Percentiles rank a stretch among this genome's conserved stretches.
These are phyloP conservation scores for Fusarium pilosicola DNA, from an alignment of 2,329 filamentous ascomycete genomes.

Conservation along the genomic window DNA sequence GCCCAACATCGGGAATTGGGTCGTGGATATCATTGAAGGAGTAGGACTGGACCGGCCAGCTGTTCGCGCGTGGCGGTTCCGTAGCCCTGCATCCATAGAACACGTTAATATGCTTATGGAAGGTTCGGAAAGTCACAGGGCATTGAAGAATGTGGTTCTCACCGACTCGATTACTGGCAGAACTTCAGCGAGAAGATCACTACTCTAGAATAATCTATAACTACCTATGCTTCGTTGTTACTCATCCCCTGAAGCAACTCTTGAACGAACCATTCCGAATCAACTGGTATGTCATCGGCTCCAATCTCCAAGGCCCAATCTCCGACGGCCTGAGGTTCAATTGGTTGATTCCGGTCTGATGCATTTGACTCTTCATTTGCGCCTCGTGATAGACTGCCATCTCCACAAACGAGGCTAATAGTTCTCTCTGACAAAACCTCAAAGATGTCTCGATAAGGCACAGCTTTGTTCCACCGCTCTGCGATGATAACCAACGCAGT, in stretches of 20 bases:
- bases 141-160: slow-evolving; percentile 18
- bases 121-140: background rate
- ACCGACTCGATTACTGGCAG: background rate
- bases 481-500: slow-evolving; percentile 50
- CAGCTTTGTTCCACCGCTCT: slow-evolving; percentile 48
- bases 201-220: background rate
- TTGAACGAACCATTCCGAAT: slow-evolving; percentile 31
- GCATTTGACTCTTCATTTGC: background rate
- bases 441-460: slow-evolving; percentile 48
- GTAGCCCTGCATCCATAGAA: background rate
- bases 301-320: slow-evolving; percentile 28
- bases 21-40: slow-evolving; percentile 14
- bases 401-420: slow-evolving; percentile 42
- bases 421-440: slow-evolving; percentile 44
- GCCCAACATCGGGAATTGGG: slow-evolving; percentile 15
- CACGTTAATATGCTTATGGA: slow-evolving; percentile 7
- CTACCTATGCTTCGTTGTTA: background rate
- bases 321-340: background rate
- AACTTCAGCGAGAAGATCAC: background rate
- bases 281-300: slow-evolving; percentile 2
- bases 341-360: background rate
- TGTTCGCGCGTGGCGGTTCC: background rate
- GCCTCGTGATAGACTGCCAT: background rate
- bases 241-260: slow-evolving; percentile 30
- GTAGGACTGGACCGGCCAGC: background rate